phyloP scores from a whole-genome alignment of 2,329 filamentous ascomycete species.

The Fusarium succisae region DNA sequence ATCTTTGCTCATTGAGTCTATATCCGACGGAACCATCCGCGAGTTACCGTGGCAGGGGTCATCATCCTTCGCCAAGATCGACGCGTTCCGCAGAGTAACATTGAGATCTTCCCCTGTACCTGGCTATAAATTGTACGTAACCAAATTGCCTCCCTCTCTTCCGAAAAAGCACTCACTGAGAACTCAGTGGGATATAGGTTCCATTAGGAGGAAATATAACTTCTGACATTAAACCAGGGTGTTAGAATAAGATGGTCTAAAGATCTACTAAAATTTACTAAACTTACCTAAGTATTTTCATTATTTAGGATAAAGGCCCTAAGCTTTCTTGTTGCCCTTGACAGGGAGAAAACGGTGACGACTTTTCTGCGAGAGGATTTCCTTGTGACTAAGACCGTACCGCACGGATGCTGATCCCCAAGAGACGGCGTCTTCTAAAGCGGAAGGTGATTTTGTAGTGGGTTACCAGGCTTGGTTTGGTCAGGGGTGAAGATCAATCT shows the following conservation, averaged over 20 bases:
- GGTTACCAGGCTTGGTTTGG: background rate
- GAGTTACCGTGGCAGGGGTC: background rate
- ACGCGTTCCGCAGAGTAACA: background rate
- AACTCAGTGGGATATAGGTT: background rate
- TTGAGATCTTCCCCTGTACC: conserved; percentile 13
- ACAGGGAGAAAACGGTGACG: background rate
- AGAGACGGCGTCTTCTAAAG: background rate
- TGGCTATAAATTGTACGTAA: background rate
- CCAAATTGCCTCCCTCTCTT: background rate
- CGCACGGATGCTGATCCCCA: background rate
- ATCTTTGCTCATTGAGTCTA: background rate
- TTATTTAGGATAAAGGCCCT: too few species aligned
- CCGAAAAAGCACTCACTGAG: background rate
- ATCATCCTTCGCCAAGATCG: conserved; percentile 11
- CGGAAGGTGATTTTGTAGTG: background rate
- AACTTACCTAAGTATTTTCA: too few species aligned
- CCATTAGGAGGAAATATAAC: background rate
- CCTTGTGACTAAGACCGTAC: background rate
- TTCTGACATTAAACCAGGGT: too few species aligned
- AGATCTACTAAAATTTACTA: too few species aligned
- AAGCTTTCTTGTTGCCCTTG: too few species aligned
- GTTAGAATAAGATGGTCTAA: too few species aligned
- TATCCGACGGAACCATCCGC: background rate
- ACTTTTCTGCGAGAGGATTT: too few species aligned
- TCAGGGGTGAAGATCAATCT: background rate